Base-by-base conservation (phyloP, 1,284 basidiomycete species). In the Peniophora sp. region DNA sequence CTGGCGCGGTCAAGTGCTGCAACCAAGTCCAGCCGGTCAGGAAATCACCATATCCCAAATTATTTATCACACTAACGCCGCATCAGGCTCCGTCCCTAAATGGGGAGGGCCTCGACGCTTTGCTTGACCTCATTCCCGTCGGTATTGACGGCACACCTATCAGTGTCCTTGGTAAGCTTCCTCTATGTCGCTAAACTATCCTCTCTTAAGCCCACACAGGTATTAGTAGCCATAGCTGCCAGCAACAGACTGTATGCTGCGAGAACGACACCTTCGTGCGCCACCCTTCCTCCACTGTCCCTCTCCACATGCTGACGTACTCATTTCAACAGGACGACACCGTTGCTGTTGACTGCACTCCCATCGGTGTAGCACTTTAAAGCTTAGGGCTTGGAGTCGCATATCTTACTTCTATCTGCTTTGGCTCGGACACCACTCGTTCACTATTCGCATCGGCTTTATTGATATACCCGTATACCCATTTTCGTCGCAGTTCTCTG, bases 111-210 rank as follows among this genome's bases (percentile, higher is more conserved):
- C n/a, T 20, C 12, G 12, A 45, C n/a, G 25, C 12, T 11, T 46
- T 62, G 16, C 53, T 63, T 10, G 54, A 53, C 14, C 41, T 58
- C 11, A 51, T 64, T 14, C 59, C 58, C 11, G 51, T 65, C 45
- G 64, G 64, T 23, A 10, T 65, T 11, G 59, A 53, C 22, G 64
- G 64, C 58, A 36, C 47, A 16, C 58, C 61, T 10, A 51, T 65
- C 49, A 50, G 11, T 48, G 47, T 60, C 43, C 45, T 61, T 43
- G 57, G 56, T 10, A 32, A 53, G 27, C 12, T 32, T 32, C 6
- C 27, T n/a, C n/a, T n/a, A n/a, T n/a, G n/a, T n/a, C n/a, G n/a
- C n/a, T n/a, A n/a, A 12, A 32, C 27, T 32, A 32, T 5, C 6
- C 12, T 32, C 12, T 5, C 27, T 5, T 32, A 32, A 12, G 27